Evolutionary conservation across 306 rosid species (phyloP).

Genomic region (Corylus avellana): DNA sequence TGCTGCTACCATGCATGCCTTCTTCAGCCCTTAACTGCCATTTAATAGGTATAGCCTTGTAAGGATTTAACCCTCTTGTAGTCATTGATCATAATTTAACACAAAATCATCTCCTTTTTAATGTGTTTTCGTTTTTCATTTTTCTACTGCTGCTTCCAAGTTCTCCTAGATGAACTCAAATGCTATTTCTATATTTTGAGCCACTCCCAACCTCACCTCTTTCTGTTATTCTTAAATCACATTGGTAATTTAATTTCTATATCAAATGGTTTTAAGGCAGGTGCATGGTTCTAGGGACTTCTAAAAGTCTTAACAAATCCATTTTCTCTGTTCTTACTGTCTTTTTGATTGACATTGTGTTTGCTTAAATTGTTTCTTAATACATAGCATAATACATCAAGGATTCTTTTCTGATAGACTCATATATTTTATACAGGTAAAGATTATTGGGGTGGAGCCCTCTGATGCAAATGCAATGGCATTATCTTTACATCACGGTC

Average conservation of each 20-base stretch:
- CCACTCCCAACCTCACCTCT: background rate
- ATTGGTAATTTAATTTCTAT: background rate
- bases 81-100: background rate
- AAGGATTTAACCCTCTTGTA: background rate
- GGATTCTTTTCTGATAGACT: slow-evolving; percentile 12
- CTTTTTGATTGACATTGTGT: background rate
- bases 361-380: slow-evolving; percentile 1
- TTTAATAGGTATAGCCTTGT: no score
- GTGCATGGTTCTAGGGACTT: background rate
- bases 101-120: background rate
- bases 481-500: slow-evolving; percentile 76
- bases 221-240: background rate
- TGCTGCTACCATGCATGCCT: background rate
- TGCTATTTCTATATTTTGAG: background rate
- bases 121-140: background rate
- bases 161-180: background rate
- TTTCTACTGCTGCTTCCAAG: background rate
- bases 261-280: background rate
- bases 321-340: background rate
- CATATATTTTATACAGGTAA: slow-evolving; percentile 53
- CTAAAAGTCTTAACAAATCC: background rate
- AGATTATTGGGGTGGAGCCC: slow-evolving; percentile 94
- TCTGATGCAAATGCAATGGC: slow-evolving; percentile 97
- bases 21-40: background rate
- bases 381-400: background rate